These are phyloP conservation scores for Clavispora vitiphila DNA, from an alignment of 805 yeast species.

Conservation along the genomic window DNA sequence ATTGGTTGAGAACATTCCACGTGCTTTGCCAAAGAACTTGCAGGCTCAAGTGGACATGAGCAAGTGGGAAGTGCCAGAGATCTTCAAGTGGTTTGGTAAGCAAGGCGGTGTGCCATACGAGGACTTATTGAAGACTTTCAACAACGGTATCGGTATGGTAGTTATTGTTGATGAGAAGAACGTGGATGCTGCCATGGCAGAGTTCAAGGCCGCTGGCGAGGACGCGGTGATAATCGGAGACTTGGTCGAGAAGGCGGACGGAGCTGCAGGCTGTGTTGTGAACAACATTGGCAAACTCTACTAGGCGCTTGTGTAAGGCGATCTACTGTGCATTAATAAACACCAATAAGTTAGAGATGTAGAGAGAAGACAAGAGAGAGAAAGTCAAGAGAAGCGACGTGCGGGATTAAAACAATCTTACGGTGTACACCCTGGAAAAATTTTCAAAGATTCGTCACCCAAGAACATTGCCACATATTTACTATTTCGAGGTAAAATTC, in stretches of 20 bases:
- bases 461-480: too few relatives aligned
- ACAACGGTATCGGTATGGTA: conserved; percentile 97
- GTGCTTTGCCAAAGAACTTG: conserved; percentile 79
- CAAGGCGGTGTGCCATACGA: conserved; percentile 84
- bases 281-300: conserved; percentile 15
- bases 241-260: conserved; percentile 34
- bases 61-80: conserved; percentile 80
- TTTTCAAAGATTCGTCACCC: too few relatives aligned
- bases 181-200: conserved; percentile 49
- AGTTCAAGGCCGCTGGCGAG: conserved; percentile 66
- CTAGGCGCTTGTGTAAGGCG: conserved; percentile 2
- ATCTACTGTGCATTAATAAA: conserved; percentile 1
- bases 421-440: too few relatives aligned
- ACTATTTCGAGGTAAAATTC: too few relatives aligned
- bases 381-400: too few relatives aligned
- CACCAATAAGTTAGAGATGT: neutral
- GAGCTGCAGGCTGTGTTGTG: conserved; percentile 61
- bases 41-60: conserved; percentile 77
- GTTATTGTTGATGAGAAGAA: conserved; percentile 70
- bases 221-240: conserved; percentile 51
- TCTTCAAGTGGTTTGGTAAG: conserved; percentile 90
- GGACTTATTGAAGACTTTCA: conserved; percentile 87
- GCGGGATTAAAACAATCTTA: too few relatives aligned
- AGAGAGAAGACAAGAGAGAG: too few relatives aligned
- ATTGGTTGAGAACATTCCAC: conserved; percentile 89